Base-by-base conservation (phyloP, 2,329 filamentous ascomycete species). In the Neoascochyta sp. region DNA sequence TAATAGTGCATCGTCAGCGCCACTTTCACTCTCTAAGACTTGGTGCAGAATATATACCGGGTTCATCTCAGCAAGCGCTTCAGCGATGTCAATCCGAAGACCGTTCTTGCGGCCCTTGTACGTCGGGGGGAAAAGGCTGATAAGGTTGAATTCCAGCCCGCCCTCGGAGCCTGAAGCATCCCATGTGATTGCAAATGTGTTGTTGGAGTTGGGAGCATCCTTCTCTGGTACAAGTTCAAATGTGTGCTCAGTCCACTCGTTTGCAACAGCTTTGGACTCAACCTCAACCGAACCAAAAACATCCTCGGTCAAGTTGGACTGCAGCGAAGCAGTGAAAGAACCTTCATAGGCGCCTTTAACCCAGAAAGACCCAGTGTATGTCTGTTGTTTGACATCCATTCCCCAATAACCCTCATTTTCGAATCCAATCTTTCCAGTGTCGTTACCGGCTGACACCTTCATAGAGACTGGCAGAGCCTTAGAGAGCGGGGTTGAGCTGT, bases 61-160 rank as follows among this genome's bases (percentile, higher is more conserved):
- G 24, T 63, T 63, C 37, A 68, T 51, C 23, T 59, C 64, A 16
- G 55, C 54, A 24, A 70, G 56, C 10, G 65, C 64, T 37, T 75
- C 61, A 26, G 68, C 70, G 24, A 75, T 57, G 33, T 75, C 72
- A 19, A 65, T 55, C 7, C 71, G 62, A 22, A 74, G 52, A 11
- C 73, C 73, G 44, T 76, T 75, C 29, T 65, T 63, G 11, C 71
- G 62, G 37, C 66, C 49, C 29, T 74, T 74, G 64, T 70, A 76
- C 1, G 73, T 76, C 4, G 71, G 71, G 2, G 70, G 70, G 53
- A 75, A 76, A 20, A 76, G 50, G 27, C 67, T 70, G 37, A 76
- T 69, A 11, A 76, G 52, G 36, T 70, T 69, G 54, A 76, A 74
- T 31, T 60, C 55, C 2, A 61, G 42, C n/a, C 47, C 52, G 15